phyloP scores from a whole-genome alignment of 495 filamentous ascomycete species.

The Aspergillus affinis region DNA sequence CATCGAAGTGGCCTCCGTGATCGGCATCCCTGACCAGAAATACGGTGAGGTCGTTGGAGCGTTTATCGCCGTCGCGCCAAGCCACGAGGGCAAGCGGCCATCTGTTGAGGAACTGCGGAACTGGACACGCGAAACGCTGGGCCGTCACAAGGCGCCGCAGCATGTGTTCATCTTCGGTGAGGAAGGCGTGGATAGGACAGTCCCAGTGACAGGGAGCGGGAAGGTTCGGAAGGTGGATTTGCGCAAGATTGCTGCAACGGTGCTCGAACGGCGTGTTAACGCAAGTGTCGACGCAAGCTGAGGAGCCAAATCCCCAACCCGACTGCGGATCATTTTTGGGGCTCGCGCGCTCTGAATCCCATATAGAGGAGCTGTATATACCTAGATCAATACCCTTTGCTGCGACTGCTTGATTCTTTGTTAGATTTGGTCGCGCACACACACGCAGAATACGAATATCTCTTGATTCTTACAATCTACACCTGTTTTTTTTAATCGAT shows the following conservation, averaged over 20 bases:
- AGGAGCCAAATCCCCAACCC: not conserved
- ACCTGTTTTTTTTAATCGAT: too few relatives aligned
- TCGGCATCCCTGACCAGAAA: slow-evolving; percentile 60
- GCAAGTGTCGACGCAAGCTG: not conserved
- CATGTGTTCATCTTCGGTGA: slow-evolving; percentile 66
- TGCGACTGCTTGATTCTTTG: not conserved
- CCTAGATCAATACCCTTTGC: slow-evolving; percentile 2
- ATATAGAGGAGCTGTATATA: slow-evolving; percentile 1
- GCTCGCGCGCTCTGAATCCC: not conserved
- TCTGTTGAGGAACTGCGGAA: slow-evolving; percentile 51
- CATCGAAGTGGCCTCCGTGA: slow-evolving; percentile 57
- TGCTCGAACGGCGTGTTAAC: slow-evolving; percentile 34
- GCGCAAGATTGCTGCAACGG: slow-evolving; percentile 53
- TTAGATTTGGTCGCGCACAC: not conserved
- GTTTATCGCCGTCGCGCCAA: slow-evolving; percentile 47
- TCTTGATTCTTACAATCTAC: not conserved
- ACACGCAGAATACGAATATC: not conserved
- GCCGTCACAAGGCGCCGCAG: slow-evolving; percentile 65
- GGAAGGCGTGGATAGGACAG: slow-evolving; percentile 52
- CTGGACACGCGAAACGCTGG: slow-evolving; percentile 61
- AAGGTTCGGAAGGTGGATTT: slow-evolving; percentile 71
- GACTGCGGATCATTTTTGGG: not conserved
- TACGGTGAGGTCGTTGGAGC: slow-evolving; percentile 69
- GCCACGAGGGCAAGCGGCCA: slow-evolving; percentile 31
- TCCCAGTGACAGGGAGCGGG: slow-evolving; percentile 69